Evolutionary conservation across 805 yeast species (phyloP).

Genomic region (Zygosaccharomyces siamensis): DNA sequence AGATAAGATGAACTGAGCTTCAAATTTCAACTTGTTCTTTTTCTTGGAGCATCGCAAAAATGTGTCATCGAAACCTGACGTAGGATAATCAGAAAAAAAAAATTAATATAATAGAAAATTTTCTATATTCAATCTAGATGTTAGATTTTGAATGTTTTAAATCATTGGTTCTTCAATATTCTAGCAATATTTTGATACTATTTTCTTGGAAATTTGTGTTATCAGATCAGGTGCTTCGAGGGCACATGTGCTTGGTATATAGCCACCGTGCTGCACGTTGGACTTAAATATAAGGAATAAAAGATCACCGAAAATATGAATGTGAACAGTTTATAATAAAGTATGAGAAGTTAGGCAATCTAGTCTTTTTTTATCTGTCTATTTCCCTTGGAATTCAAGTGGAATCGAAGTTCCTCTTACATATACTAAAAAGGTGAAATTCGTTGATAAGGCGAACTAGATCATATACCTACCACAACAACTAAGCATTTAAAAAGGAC

Average conservation of each 20-base stretch:
- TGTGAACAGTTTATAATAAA: not conserved
- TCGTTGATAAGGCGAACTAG: not conserved
- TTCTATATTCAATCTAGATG: not conserved
- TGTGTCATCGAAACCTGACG: slow-evolving; percentile 1
- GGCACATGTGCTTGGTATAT: not conserved
- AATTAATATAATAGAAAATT: not conserved
- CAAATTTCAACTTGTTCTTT: not conserved
- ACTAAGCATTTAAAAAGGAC: not conserved
- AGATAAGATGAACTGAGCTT: not conserved
- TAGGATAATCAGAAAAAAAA: not conserved
- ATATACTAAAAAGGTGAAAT: not conserved
- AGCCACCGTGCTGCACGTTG: not conserved
- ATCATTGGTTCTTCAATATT: not conserved
- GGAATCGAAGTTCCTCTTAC: not conserved
- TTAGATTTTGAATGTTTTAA: too few species aligned
- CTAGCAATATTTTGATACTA: not conserved
- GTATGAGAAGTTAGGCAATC: too few species aligned
- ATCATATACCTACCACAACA: not conserved
- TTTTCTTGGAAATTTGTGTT: not conserved
- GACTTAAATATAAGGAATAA: not conserved
- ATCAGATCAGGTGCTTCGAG: not conserved
- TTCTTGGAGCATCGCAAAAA: not conserved
- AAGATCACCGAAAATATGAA: not conserved
- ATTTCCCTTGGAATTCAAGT: too few species aligned
- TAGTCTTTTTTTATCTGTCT: too few species aligned